Base-by-base conservation (phyloP, 2,329 filamentous ascomycete genomes). In the Ceratocystiopsis sp. region DNA sequence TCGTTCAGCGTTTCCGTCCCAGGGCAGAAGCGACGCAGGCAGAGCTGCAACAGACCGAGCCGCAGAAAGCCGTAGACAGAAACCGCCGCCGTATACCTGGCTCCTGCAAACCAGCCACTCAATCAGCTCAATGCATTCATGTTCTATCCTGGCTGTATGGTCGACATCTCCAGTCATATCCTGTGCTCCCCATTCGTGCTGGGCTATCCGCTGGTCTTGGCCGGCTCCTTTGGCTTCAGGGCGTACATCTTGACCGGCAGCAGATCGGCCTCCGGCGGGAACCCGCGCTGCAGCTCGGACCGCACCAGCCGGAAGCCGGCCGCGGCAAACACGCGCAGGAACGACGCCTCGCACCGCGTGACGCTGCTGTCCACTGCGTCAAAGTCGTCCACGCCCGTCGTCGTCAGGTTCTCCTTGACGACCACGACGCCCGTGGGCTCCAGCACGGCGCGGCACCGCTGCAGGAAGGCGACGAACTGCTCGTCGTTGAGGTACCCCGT, bases 201-300 rank as follows among this genome's bases (percentile, higher is more conserved):
- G n/a, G 9, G 15, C 19, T 21, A 21, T 21, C 19, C 19, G 19
- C 19, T 21, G 19, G 19, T 21, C 7, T 21, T 21, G 19, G 19
- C 19, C 19, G 15, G 11, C 18, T 46, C 42, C 21, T 47, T 42
- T 3, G 77, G 74, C 51, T 72, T 75, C 52, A 93, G 60, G 2
- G 84, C 86, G 61, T 86, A 94, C 58, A 80, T 80, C 52, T 75
- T 72, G 16, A 94, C 80, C 0, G 84, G 81, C 51, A 79, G 78
- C 32, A 93, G 57, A 37, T 69, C 68, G 38, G 53, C 53, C 1
- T 60, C 57, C 29, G 69, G 59, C 10, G 78, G 76, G 40, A 91
- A 78, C 0, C 83, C 83, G 35, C 68, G 71, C 61, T 93, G 83
- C 41, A 83, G 51, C 57, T 91, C 83, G 0, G 73, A 77, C 55